A percentile compares a stretch with the other conserved stretches of the same genome.
Evolutionary conservation across 768 basidiomycete species (phyloP).

Genomic region (Macrocybe gigantea): DNA sequence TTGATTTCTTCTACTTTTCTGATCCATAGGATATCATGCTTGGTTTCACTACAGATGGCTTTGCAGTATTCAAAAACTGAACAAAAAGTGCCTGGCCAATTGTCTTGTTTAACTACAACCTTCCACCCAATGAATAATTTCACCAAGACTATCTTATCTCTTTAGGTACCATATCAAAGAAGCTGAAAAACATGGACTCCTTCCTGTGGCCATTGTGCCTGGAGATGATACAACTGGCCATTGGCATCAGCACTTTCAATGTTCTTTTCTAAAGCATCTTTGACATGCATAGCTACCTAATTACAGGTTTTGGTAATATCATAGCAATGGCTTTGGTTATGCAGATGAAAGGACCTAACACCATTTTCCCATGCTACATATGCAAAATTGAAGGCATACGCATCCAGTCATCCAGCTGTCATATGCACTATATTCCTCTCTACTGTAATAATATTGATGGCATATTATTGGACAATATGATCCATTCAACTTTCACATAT

Average conservation of each 20-base stretch:
- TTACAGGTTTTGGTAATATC: constrained; percentile 11
- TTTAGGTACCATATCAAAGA: constrained; percentile 32
- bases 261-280: constrained; percentile 8
- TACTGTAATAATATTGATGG: constrained; percentile 10
- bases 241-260: constrained; percentile 29
- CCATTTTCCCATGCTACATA: constrained; percentile 23
- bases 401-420: constrained; percentile 3
- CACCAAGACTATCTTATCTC: constrained; percentile 25
- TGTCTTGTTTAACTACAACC: constrained; percentile 26
- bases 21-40: not conserved
- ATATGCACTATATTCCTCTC: constrained; percentile 18
- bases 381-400: constrained; percentile 28
- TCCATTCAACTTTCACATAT: too few species aligned
- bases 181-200: constrained; percentile 29
- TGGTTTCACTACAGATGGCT: not conserved
- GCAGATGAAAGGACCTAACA: constrained; percentile 39
- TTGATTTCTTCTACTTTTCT: not conserved
- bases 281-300: constrained; percentile 12
- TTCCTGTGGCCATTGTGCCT: constrained; percentile 31
- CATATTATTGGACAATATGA: constrained; percentile 22
- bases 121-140: constrained; percentile 21
- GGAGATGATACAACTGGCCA: constrained; percentile 22
- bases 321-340: constrained; percentile 18
- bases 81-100: constrained; percentile 30
- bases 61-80: constrained; percentile 20